Conservation (phyloP, 2,329 filamentous ascomycete genomes). For the Penicillium sp. region DNA sequence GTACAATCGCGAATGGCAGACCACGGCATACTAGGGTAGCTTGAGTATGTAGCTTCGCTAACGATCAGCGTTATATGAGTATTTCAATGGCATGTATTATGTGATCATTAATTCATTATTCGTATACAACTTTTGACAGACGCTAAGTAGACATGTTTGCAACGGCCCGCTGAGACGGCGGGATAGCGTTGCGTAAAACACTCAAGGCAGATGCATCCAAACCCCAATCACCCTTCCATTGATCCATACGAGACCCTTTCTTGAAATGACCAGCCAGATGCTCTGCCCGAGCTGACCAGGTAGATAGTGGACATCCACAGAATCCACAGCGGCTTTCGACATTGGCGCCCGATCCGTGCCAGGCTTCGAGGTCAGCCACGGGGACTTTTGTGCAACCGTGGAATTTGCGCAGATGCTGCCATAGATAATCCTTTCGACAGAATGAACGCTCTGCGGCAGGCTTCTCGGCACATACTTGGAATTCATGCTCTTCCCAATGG, state of each 20-base stretch:
- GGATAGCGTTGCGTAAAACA: conserved; percentile 35
- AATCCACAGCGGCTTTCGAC: conserved; percentile 57
- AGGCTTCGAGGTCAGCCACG: conserved; percentile 52
- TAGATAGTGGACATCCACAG: conserved; percentile 47
- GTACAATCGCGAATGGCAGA: conserved; percentile 37
- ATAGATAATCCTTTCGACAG: conserved; percentile 56
- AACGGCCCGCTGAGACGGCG: conserved; percentile 26
- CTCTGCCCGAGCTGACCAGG: conserved; percentile 53
- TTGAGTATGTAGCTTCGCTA: background rate
- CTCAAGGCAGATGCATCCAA: conserved; percentile 37
- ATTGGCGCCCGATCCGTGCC: conserved; percentile 52
- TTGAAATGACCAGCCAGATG: conserved; percentile 57
- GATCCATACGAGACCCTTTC: conserved; percentile 51
- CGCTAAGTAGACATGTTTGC: background rate
- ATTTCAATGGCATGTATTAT: conserved; percentile 1
- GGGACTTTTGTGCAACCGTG: conserved; percentile 51
- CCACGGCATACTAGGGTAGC: background rate
- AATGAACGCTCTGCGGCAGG: conserved; percentile 53
- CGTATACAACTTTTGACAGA: background rate
- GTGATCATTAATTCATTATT: conserved; percentile 6
- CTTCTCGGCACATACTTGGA: conserved; percentile 52
- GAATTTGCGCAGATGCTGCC: conserved; percentile 57
- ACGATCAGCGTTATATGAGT: conserved; percentile 8
- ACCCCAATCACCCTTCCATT: conserved; percentile 57
- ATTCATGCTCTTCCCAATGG: conserved; percentile 54